phyloP scores from a whole-genome alignment of 1,284 basidiomycete species.

The Apiotrichum gamsii region DNA sequence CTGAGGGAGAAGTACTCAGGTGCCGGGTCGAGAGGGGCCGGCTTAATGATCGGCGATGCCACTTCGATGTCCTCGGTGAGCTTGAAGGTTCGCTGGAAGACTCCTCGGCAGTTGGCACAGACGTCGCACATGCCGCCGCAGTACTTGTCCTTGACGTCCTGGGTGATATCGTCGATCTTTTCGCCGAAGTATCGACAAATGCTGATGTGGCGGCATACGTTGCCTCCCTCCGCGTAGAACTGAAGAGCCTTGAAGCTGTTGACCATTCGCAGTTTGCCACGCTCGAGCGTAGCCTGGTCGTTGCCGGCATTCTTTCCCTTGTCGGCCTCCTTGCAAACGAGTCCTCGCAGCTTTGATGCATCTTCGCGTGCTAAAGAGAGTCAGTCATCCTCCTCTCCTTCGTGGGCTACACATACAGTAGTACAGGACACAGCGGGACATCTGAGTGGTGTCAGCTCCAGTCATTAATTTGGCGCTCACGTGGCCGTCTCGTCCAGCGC shows the following conservation, averaged over 20 bases:
- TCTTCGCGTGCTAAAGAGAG: slow-evolving; percentile 74
- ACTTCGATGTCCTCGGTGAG: slow-evolving; percentile 28
- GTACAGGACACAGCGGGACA: slow-evolving; percentile 70
- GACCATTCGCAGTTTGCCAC: slow-evolving; percentile 19
- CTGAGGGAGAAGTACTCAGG: slow-evolving; percentile 3
- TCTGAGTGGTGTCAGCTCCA: slow-evolving; percentile 48
- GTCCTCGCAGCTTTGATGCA: slow-evolving; percentile 54
- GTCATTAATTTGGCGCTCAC: slow-evolving; percentile 49
- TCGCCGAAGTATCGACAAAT: slow-evolving; percentile 83
- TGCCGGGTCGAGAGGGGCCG: slow-evolving; percentile 6
- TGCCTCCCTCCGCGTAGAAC: slow-evolving; percentile 59
- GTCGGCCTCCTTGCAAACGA: slow-evolving; percentile 50
- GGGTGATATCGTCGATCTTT: slow-evolving; percentile 54
- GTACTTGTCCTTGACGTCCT: slow-evolving; percentile 52
- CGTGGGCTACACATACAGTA: slow-evolving; percentile 63
- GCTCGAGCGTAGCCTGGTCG: slow-evolving; percentile 13
- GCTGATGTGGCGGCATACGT: slow-evolving; percentile 64
- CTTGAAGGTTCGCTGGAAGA: slow-evolving; percentile 14
- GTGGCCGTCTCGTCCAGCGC: slow-evolving; percentile 74
- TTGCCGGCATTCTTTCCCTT: slow-evolving; percentile 16
- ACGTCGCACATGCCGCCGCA: slow-evolving; percentile 79
- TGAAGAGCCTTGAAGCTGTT: slow-evolving; percentile 60
- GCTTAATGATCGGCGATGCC: slow-evolving; percentile 20
- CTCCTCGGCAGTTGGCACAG: slow-evolving; percentile 25
- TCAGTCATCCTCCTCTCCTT: no score